Base-by-base conservation (phyloP, 257 asterid species). In the Paulownia fortunei region DNA sequence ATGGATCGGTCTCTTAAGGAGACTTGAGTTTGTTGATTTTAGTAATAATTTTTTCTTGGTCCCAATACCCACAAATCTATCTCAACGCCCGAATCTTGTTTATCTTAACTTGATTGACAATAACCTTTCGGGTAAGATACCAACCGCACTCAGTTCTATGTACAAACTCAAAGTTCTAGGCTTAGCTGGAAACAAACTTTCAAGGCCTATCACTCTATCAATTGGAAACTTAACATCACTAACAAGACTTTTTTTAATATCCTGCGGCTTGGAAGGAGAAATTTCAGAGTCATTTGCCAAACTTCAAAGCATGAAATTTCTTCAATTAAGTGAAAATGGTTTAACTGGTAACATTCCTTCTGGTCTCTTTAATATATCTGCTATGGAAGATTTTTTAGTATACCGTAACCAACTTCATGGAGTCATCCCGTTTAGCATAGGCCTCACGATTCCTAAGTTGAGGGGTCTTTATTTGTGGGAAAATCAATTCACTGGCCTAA, bases 1-100 rank as follows among this genome's bases (percentile, higher is more conserved):
- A 26, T 84, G 81, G 69, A 18, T 85, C 16, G 79, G 87, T 2
- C 74, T 27, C 26, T 81, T 85, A 13, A 61, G 27, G 6, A 60
- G 72, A 23, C 81, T 85, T 0, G 41, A 32, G n/a, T 54, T 27
- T n/a, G 51, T 84, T 6, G 15, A 54, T 0, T 74, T 86, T 13
- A 69, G 77, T 12, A 79, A 80, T 56, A 85, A 87, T 56, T 82
- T 87, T 11, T 80, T 88, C 13, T 21, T 3, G 0, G 89, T 87
- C 11, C 54, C 61, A 10, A 82, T 88, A 27, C 92, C 89, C 0
- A 62, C 19, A 69, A 84, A 55, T 37, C 27, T 84, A 6, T 76
- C 83, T 18, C 59, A 61, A 7, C 79, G 88, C 62, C 46, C 5
- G 27, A 34, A 52, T 44, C 69, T 87, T 39, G 21, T 60, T 61